These are phyloP conservation scores for Dacryopinax primogenitus DNA, from an alignment of 768 basidiomycete species.

Conservation along the genomic window DNA sequence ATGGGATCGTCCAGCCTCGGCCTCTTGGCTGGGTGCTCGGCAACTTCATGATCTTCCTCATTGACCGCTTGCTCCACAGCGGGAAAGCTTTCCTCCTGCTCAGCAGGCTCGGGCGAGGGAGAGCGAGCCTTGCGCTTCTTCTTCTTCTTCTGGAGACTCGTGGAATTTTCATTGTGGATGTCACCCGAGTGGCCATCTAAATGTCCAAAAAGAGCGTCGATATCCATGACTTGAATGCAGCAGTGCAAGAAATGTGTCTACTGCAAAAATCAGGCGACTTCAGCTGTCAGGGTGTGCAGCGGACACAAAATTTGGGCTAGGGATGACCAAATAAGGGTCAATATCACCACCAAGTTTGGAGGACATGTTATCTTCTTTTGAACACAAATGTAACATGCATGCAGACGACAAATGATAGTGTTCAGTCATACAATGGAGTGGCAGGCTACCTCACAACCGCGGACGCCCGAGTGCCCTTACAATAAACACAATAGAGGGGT, in stretches of 20 bases:
- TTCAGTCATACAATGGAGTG: not conserved
- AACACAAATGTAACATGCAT: not conserved
- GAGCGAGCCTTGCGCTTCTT: conserved; percentile 14
- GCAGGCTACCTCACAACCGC: not conserved
- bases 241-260: not conserved
- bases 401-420: not conserved
- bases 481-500: too few relatives aligned
- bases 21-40: conserved; percentile 36
- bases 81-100: not conserved
- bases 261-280: not conserved
- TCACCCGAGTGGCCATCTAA: not conserved
- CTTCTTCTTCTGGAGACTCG: conserved; percentile 7
- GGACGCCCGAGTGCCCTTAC: not conserved
- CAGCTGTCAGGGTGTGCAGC: not conserved
- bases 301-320: conserved; percentile 2
- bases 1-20: conserved; percentile 44
- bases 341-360: not conserved
- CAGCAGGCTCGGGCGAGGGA: not conserved
- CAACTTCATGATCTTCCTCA: conserved; percentile 1
- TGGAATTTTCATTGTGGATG: not conserved
- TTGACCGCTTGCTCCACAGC: not conserved
- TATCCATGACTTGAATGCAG: not conserved
- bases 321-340: not conserved
- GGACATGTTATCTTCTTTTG: not conserved
- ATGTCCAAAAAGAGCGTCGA: not conserved